Conservation (phyloP, 106 monocot species). For the Acorus gramineus region DNA sequence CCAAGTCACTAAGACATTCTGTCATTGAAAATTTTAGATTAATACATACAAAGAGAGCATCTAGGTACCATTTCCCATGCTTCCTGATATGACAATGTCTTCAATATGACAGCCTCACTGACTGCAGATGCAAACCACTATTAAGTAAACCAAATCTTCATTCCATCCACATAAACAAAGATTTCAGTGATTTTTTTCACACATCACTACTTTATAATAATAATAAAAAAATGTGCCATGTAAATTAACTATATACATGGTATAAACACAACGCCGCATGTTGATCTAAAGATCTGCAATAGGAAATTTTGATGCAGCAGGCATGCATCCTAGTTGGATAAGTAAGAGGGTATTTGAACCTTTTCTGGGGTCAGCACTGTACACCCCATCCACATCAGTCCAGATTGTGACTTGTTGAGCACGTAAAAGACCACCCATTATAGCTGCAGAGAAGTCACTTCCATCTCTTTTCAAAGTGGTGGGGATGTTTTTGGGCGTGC, state of each 20-base stretch:
- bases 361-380: constrained; percentile 98
- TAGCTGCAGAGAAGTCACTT: constrained; percentile 98
- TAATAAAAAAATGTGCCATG: no score
- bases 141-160: neutral
- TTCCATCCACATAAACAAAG: no score
- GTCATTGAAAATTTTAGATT: neutral
- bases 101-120: constrained; percentile 91
- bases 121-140: constrained; percentile 43
- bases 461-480: constrained; percentile 98
- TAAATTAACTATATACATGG: no score
- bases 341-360: constrained; percentile 21
- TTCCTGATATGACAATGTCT: constrained; percentile 87
- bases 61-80: constrained; percentile 94
- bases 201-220: no score
- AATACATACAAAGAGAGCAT: no score
- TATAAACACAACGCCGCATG: no score
- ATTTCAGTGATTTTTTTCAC: no score
- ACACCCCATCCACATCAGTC: constrained; percentile 99
- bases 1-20: no score
- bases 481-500: constrained; percentile 80
- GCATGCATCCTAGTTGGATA: no score
- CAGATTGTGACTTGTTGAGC: constrained; percentile 93
- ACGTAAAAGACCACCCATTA: constrained; percentile 74
- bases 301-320: no score
- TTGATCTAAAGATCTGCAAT: no score